A percentile compares a stretch with the other conserved stretches of the same genome.
Conservation (phyloP, 2,329 filamentous ascomycete genomes). For the Diaporthe destruens region DNA sequence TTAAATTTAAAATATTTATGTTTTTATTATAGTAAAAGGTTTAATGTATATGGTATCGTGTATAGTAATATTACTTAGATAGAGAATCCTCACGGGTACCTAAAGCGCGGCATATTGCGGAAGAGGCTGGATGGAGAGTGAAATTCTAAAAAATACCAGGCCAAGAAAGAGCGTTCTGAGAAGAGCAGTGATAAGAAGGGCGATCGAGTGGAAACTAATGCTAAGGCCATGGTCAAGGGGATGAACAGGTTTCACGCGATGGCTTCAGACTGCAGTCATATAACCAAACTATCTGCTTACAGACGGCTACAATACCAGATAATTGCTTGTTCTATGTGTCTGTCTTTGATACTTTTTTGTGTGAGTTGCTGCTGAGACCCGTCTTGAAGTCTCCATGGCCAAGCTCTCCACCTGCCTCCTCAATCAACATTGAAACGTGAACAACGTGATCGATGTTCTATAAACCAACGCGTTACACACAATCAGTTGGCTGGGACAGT, state of each 20-base stretch:
- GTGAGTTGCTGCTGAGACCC: too few species aligned
- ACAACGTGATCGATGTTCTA: not conserved
- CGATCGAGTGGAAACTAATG: not conserved
- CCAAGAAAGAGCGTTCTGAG: too few species aligned
- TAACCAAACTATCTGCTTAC: not conserved
- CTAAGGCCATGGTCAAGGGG: too few species aligned
- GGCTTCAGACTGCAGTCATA: not conserved
- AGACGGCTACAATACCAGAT: too few species aligned
- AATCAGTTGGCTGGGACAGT: too few species aligned
- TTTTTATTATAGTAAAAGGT: too few species aligned
- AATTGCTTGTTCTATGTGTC: not conserved
- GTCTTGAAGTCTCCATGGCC: not conserved
- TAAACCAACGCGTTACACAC: not conserved
- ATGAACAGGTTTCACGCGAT: too few species aligned
- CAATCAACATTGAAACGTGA: not conserved
- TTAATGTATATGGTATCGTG: too few species aligned
- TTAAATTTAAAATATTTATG: too few species aligned
- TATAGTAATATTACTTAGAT: too few species aligned
- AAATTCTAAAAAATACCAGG: not conserved
- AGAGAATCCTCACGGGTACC: slow-evolving; percentile 31
- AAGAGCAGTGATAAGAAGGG: not conserved
- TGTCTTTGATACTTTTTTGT: not conserved
- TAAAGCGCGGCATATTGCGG: not conserved
- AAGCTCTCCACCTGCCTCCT: too few species aligned
- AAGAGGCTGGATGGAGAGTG: too few species aligned